Conservation (phyloP, 306 rosid genomes). For the Quercus aquifolioides region DNA sequence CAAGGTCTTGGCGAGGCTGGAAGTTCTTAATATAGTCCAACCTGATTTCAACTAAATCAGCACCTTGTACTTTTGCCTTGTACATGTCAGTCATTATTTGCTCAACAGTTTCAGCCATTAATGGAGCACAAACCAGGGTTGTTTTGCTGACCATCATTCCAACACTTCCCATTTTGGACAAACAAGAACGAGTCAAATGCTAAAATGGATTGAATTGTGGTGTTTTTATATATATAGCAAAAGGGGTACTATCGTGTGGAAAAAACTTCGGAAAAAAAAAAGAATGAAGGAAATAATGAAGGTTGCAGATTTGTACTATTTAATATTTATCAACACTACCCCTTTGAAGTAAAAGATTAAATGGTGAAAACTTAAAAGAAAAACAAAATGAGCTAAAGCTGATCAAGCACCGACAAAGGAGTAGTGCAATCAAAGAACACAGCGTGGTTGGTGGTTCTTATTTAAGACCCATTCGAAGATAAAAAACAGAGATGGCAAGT, state of each 20-base stretch:
- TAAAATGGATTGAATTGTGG: background rate
- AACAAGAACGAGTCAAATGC: background rate
- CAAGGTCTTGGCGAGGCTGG: conserved; percentile 30
- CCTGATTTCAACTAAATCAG: conserved; percentile 40
- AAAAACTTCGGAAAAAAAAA: background rate
- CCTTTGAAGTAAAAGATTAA: background rate
- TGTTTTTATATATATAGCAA: background rate
- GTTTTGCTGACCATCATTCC: background rate
- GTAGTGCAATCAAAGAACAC: background rate
- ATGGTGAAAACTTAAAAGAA: background rate
- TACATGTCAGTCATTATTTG: conserved; percentile 32
- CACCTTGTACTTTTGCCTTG: conserved; percentile 42
- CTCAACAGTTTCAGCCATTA: conserved; percentile 31
- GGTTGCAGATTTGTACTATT: background rate
- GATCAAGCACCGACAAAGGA: background rate
- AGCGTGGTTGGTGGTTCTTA: background rate
- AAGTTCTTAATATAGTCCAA: conserved; percentile 27
- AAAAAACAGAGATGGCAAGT: background rate
- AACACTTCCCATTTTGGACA: conserved; percentile 5
- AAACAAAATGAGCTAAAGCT: background rate
- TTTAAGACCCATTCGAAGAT: background rate
- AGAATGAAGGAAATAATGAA: background rate
- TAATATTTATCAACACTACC: background rate
- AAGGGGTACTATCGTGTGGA: background rate
- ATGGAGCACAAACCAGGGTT: conserved; percentile 30